A percentile compares a stretch with the other conserved stretches of the same genome.
phyloP scores from a whole-genome alignment of 2,329 filamentous ascomycete genomes.

The Daldinia sp. region DNA sequence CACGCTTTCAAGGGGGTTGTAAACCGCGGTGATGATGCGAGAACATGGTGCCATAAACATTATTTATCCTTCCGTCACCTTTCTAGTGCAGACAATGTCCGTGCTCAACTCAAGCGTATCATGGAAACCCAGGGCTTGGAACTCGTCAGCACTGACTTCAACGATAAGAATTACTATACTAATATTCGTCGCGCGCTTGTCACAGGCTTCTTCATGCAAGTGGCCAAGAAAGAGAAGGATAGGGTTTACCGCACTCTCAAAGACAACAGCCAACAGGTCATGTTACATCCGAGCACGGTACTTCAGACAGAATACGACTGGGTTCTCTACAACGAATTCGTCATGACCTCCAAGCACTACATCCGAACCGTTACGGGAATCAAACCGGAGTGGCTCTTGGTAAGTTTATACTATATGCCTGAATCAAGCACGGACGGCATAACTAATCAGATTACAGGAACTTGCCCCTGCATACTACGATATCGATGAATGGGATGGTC shows the following conservation, averaged over 20 bases:
- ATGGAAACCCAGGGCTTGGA: constrained; percentile 94
- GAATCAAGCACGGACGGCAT: neutral
- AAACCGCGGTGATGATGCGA: constrained; percentile 72
- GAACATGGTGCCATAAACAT: constrained; percentile 96
- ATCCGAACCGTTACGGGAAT: constrained; percentile 93
- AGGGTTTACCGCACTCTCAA: constrained; percentile 97
- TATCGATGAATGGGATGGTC: constrained; percentile 75
- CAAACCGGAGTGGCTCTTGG: constrained; percentile 91
- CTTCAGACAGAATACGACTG: constrained; percentile 89
- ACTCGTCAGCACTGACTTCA: constrained; percentile 86
- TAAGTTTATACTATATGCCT: constrained; percentile 54
- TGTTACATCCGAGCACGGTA: constrained; percentile 93
- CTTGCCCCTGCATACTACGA: constrained; percentile 96
- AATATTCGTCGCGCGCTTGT: constrained; percentile 95
- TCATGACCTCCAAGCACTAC: constrained; percentile 97
- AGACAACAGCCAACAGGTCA: constrained; percentile 92
- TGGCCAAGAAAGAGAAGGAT: constrained; percentile 89
- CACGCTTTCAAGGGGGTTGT: constrained; percentile 89
- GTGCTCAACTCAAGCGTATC: constrained; percentile 88
- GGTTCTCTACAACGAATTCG: constrained; percentile 98
- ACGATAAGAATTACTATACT: constrained; percentile 96
- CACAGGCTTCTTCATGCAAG: constrained; percentile 99
- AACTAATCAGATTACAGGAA: constrained; percentile 66
- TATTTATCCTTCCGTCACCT: constrained; percentile 90
- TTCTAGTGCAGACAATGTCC: constrained; percentile 92